Evolutionary conservation across 768 basidiomycete genomes (phyloP).

Genomic region (Xerocomellus chrysenteron): DNA sequence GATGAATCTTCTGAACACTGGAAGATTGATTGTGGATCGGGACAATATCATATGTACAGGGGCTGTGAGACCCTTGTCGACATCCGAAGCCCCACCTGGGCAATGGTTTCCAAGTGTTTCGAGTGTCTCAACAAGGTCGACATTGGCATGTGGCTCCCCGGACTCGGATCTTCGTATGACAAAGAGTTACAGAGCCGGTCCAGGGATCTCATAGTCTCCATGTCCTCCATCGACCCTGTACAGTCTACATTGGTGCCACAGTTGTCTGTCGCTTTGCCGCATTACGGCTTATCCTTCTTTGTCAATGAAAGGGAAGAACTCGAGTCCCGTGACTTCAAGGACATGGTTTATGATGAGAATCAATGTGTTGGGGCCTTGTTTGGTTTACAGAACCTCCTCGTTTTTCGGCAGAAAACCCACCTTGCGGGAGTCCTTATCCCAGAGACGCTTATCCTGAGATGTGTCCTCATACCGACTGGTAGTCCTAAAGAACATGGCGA

Average conservation of each 20-base stretch:
- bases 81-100: constrained; percentile 18
- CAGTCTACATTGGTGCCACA: not conserved
- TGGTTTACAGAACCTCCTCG: constrained; percentile 37
- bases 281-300: constrained; percentile 38
- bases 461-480: not conserved
- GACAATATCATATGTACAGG: not conserved
- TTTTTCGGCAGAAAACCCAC: constrained; percentile 10
- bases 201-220: constrained; percentile 15
- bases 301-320: constrained; percentile 27
- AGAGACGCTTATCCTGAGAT: not conserved
- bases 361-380: constrained; percentile 42
- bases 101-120: constrained; percentile 15
- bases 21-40: constrained; percentile 8
- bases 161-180: too few species aligned
- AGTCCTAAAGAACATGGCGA: not conserved
- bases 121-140: too few species aligned
- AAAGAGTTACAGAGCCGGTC: too few species aligned
- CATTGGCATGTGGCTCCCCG: too few species aligned
- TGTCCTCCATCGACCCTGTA: not conserved
- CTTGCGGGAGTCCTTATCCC: not conserved
- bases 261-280: constrained; percentile 32
- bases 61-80: constrained; percentile 16
- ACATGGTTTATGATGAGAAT: constrained; percentile 36
- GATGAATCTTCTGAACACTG: constrained; percentile 18
- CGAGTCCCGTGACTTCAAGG: constrained; percentile 38